Evolutionary conservation across 2,329 filamentous ascomycete species (phyloP).

Genomic region (Talaromyces funiculosus): DNA sequence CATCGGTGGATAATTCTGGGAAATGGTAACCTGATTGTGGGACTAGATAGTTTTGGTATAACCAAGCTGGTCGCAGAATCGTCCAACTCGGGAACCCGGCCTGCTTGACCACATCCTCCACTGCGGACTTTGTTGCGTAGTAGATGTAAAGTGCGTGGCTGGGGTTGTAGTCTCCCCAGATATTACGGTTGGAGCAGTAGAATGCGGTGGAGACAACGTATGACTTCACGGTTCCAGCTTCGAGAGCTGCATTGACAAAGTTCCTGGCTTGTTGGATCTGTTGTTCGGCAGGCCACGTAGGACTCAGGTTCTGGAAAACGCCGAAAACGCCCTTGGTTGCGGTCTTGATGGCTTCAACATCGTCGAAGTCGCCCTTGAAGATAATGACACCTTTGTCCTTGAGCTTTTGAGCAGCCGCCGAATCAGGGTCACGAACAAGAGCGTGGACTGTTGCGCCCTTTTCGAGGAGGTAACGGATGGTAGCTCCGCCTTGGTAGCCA

Average conservation of each 20-base stretch:
- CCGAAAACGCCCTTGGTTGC: neutral
- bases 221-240: neutral
- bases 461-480: neutral
- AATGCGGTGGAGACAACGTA: neutral
- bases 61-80: neutral
- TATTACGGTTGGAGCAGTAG: neutral
- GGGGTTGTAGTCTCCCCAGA: neutral
- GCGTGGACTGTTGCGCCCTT: neutral
- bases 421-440: neutral
- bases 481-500: neutral
- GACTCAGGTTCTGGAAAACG: neutral
- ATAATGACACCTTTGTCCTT: neutral
- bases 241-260: neutral
- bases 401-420: neutral
- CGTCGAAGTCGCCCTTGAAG: neutral
- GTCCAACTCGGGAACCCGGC: neutral
- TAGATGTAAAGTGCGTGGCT: neutral
- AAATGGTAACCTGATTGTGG: neutral
- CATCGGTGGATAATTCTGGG: neutral
- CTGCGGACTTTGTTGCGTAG: neutral
- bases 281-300: neutral
- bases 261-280: neutral
- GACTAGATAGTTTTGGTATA: neutral
- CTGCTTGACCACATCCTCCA: neutral
- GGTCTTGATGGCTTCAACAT: neutral